Evolutionary conservation across 1,139 yeast genomes (phyloP), one percentile per base, ranked within the genome.

Genomic region (Barnettozyma hawaiiensis): DNA sequence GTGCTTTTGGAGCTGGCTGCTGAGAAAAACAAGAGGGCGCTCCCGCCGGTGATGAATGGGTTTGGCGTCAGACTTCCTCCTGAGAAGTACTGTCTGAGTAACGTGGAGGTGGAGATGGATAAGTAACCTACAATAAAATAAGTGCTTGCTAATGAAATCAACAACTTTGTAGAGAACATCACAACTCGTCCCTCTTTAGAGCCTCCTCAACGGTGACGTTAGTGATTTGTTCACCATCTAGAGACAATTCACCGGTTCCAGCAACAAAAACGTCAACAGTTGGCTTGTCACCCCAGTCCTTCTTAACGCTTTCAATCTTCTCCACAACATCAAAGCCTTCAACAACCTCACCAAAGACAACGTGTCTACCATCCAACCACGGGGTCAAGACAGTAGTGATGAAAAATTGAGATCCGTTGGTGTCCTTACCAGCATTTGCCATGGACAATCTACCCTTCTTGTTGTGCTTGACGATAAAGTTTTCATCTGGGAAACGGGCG

Each of bases 351-450:
- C 97, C 97, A 60, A 87, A 89, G 43, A 89, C 97, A 65, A 89
- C 96, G 74, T 89, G 97, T 69, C 78, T 80, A 61, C 96, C 96
- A 63, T 89, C 95, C 66, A 89, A 78, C 96, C 96, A 87, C 49
- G 86, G 75, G 59, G 92, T 81, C 55, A 83, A 77, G 40, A 85
- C 96, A 47, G 96, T 89, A 67, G 97, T 89, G 66, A 89, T 82
- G 75, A 89, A 89, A 70, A 89, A 89, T 70, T 89, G 97, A 37
- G 96, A 86, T 44, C 97, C 97, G 66, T 89, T 89, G 71, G 96
- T 86, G 79, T 89, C 83, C 64, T 84, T 87, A 62, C 97, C 97
- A 55, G 96, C 94, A 64, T 89, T 89, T 60, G 97, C 97, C 97
- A 89, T 89, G 50, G 95, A 85, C 65, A 89, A 72, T 59, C 82